Evolutionary conservation across 106 monocot genomes (phyloP).

Genomic region (Dioscorea zingiberensis): DNA sequence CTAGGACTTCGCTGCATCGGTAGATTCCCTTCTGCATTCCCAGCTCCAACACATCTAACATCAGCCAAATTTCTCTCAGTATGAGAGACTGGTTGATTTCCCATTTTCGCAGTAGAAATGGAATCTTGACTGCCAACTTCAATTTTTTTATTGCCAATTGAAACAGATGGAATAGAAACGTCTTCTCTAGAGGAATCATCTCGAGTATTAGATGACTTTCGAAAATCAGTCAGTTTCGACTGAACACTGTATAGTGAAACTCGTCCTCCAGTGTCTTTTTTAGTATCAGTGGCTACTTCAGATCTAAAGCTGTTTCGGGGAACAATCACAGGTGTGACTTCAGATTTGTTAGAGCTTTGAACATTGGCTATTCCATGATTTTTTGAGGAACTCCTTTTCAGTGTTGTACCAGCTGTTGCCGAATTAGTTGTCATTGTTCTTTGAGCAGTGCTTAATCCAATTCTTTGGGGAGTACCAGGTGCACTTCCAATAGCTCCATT

Average conservation of each 20-base stretch:
- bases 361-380: constrained; percentile 26
- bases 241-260: constrained; percentile 25
- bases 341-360: constrained; percentile 45
- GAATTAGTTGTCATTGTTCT: constrained; percentile 36
- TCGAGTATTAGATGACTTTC: constrained; percentile 27
- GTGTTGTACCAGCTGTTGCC: constrained; percentile 11
- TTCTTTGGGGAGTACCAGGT: constrained; percentile 69
- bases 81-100: constrained; percentile 21
- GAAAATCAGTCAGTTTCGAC: constrained; percentile 29
- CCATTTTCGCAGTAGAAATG: constrained; percentile 30
- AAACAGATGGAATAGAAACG: constrained; percentile 12
- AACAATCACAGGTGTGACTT: constrained; percentile 50
- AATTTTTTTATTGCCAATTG: constrained; percentile 11
- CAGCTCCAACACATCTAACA: constrained; percentile 18
- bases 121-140: constrained; percentile 34
- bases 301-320: constrained; percentile 61
- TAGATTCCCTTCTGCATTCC: constrained; percentile 28
- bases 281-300: constrained; percentile 42
- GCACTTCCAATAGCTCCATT: constrained; percentile 50
- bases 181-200: constrained; percentile 37
- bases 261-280: constrained; percentile 44
- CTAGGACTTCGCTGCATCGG: constrained; percentile 35
- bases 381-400: constrained; percentile 65
- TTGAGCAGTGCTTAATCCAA: constrained; percentile 23
- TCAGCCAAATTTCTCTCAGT: constrained; percentile 37